phyloP scores from a whole-genome alignment of 139 green algal genomes.

The Spirogloea muscicola region DNA sequence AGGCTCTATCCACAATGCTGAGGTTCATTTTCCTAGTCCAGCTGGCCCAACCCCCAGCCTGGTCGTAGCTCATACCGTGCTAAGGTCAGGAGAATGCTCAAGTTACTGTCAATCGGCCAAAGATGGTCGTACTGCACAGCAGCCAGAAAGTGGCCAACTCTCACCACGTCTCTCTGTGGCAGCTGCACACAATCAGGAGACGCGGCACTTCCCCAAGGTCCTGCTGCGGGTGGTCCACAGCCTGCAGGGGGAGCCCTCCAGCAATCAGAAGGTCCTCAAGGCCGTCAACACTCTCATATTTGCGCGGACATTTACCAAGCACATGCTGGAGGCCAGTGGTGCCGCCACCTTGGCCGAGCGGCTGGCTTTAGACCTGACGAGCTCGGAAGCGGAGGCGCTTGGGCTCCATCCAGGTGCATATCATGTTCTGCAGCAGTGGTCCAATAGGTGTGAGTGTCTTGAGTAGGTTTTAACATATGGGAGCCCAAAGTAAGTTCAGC shows the following conservation, averaged over 20 bases:
- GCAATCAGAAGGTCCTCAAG: constrained; percentile 33
- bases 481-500: no score
- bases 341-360: constrained; percentile 41
- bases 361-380: background rate
- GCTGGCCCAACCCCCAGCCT: no score
- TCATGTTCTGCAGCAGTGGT: background rate
- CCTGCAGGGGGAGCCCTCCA: constrained; percentile 33
- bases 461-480: background rate
- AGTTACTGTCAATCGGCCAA: no score
- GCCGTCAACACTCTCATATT: constrained; percentile 68
- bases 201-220: constrained; percentile 69
- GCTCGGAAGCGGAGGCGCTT: background rate
- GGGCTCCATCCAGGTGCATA: background rate
- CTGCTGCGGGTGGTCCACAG: constrained; percentile 58
- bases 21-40: no score
- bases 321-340: constrained; percentile 55
- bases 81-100: no score
- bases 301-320: constrained; percentile 58
- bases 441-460: background rate
- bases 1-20: no score
- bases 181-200: constrained; percentile 68
- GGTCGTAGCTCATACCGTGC: no score
- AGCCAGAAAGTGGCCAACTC: no score
- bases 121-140: no score
- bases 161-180: no score